Conservation (phyloP, 305 asterid genomes). For the Fraxinus floribunda region DNA sequence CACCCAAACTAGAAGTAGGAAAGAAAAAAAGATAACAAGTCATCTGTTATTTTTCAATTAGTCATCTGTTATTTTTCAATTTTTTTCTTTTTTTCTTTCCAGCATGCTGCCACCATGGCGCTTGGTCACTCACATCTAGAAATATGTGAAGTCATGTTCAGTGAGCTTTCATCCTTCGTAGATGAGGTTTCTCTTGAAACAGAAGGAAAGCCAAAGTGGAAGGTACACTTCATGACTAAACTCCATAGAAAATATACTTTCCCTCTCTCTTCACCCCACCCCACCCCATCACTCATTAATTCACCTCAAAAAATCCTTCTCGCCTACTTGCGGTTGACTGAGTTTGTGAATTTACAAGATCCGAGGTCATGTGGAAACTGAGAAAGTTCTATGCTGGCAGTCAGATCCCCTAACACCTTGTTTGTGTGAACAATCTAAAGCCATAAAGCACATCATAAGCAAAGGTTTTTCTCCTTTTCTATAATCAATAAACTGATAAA, state of each 20-base stretch:
- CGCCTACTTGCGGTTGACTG: background rate
- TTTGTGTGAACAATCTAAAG: background rate
- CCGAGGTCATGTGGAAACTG: background rate
- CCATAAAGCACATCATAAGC: background rate
- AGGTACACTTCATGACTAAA: conserved; percentile 50
- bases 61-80: background rate
- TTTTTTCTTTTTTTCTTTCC: conserved; percentile 21
- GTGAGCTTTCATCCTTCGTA: conserved; percentile 92
- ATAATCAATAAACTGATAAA: background rate
- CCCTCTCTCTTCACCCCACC: conserved; percentile 5
- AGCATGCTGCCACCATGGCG: conserved; percentile 99
- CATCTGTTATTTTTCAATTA: conserved; percentile 5
- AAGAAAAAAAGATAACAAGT: background rate
- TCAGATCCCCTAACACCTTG: background rate
- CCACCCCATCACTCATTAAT: background rate
- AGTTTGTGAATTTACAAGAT: background rate
- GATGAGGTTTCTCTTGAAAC: conserved; percentile 93
- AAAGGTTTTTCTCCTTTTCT: background rate
- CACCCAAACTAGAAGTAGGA: too few species aligned
- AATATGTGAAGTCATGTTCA: conserved; percentile 95
- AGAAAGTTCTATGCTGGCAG: background rate
- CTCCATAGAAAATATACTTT: background rate
- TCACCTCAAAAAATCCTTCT: background rate
- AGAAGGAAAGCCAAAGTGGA: conserved; percentile 99
- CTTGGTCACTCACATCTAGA: conserved; percentile 98